Evolutionary conservation across 2,329 filamentous ascomycete genomes (phyloP).

Genomic region (Proliferodiscus dingleyae): DNA sequence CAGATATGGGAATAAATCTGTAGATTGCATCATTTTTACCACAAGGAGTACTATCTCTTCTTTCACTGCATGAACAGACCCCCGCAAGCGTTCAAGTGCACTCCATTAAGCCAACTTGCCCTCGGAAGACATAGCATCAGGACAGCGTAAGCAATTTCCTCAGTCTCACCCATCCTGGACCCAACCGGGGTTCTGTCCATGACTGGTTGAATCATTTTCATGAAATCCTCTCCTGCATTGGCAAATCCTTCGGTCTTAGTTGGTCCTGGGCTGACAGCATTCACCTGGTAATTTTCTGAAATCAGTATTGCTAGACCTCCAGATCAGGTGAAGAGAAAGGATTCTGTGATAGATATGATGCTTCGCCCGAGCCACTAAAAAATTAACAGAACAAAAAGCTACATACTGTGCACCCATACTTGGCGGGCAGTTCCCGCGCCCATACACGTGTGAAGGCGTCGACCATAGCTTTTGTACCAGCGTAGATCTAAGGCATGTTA

Average conservation of each 20-base stretch:
- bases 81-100: conserved; percentile 33
- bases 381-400: no score
- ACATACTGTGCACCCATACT: conserved; percentile 40
- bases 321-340: no score
- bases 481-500: conserved; percentile 34
- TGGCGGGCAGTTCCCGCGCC: conserved; percentile 37
- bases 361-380: no score
- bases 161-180: conserved; percentile 37
- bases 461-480: conserved; percentile 45
- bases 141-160: conserved; percentile 44
- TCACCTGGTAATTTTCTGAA: conserved; percentile 15
- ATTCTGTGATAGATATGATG: no score
- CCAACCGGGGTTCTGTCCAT: conserved; percentile 41
- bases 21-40: no score
- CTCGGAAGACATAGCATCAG: conserved; percentile 41
- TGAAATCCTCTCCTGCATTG: conserved; percentile 35
- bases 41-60: no score
- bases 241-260: conserved; percentile 36
- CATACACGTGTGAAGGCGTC: conserved; percentile 43
- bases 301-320: no score
- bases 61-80: conserved; percentile 19
- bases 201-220: conserved; percentile 37
- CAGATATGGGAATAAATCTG: no score
- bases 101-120: conserved; percentile 44
- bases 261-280: conserved; percentile 40